Percentiles rank a stretch among this genome's conserved stretches.
Evolutionary conservation across 495 filamentous ascomycete genomes (phyloP).

Genomic region (Acidiella bohemica): DNA sequence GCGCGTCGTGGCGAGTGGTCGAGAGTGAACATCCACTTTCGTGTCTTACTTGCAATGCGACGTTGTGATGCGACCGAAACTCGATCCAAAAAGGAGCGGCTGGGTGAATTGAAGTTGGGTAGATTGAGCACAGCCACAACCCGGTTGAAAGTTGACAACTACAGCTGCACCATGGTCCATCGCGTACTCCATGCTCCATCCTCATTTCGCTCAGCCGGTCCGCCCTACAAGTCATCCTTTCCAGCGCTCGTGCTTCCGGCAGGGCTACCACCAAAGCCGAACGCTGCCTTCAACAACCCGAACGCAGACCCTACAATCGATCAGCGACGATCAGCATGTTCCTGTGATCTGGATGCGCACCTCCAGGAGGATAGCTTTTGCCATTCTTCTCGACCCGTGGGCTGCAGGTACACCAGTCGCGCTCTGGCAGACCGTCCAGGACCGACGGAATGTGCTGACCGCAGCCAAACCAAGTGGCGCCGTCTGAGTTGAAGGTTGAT

Average conservation of each 20-base stretch:
- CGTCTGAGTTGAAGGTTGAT: slow-evolving; percentile 17
- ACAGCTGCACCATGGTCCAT: too few species aligned
- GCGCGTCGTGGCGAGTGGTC: too few species aligned
- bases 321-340: background rate
- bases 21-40: too few species aligned
- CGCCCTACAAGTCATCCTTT: slow-evolving; percentile 10
- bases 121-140: too few species aligned
- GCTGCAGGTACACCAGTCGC: slow-evolving; percentile 36
- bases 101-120: too few species aligned
- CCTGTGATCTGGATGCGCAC: slow-evolving; percentile 2
- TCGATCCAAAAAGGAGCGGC: too few species aligned
- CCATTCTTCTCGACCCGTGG: slow-evolving; percentile 28
- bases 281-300: slow-evolving; percentile 3
- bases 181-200: too few species aligned
- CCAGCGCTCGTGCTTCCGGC: background rate
- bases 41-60: too few species aligned
- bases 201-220: too few species aligned
- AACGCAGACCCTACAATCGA: background rate
- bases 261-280: slow-evolving; percentile 5
- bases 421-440: slow-evolving; percentile 33
- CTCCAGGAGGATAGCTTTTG: slow-evolving; percentile 24
- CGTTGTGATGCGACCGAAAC: too few species aligned
- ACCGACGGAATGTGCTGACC: slow-evolving; percentile 25
- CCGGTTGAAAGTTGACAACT: too few species aligned
- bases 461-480: slow-evolving; percentile 21